These are phyloP conservation scores for Xerocomus spinulosus DNA, from an alignment of 768 basidiomycete genomes.

Conservation along the genomic window DNA sequence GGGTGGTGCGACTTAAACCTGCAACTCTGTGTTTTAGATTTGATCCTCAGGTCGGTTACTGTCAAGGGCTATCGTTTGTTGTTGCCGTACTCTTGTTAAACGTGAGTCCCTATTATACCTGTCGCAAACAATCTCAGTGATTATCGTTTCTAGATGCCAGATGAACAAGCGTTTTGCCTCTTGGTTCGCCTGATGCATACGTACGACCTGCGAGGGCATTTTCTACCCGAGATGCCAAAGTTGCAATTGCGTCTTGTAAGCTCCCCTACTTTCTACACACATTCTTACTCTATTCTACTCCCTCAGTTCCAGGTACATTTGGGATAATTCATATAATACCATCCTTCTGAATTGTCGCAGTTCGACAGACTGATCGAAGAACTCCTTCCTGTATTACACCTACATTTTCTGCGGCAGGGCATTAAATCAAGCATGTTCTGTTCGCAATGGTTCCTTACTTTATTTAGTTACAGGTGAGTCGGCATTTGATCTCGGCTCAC, in stretches of 20 bases:
- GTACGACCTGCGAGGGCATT: conserved; percentile 94
- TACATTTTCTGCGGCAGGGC: conserved; percentile 91
- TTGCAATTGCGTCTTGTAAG: conserved; percentile 85
- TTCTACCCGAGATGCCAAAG: conserved; percentile 99
- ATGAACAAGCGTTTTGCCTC: conserved; percentile 97
- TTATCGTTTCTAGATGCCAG: conserved; percentile 78
- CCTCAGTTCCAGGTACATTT: conserved; percentile 55
- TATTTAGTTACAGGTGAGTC: conserved; percentile 88
- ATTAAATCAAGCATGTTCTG: conserved; percentile 98
- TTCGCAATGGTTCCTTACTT: conserved; percentile 96
- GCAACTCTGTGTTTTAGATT: conserved; percentile 45
- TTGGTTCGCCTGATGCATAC: conserved; percentile 94
- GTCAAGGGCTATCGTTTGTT: conserved; percentile 95
- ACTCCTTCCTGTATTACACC: conserved; percentile 82
- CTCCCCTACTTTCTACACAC: background rate
- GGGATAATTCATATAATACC: conserved; percentile 2
- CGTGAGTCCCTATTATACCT: conserved; percentile 41
- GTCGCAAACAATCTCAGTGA: background rate
- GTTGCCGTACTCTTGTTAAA: conserved; percentile 91
- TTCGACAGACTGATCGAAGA: conserved; percentile 96
- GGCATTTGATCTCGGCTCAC: background rate
- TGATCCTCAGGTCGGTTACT: conserved; percentile 93
- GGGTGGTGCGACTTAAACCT: background rate
- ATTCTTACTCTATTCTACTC: conserved; percentile 4
- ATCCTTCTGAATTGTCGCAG: conserved; percentile 37